Percentiles rank a stretch among this genome's conserved stretches.
Evolutionary conservation across 208 protist species (phyloP).

Genomic region (Leishmania martiniquensis): DNA sequence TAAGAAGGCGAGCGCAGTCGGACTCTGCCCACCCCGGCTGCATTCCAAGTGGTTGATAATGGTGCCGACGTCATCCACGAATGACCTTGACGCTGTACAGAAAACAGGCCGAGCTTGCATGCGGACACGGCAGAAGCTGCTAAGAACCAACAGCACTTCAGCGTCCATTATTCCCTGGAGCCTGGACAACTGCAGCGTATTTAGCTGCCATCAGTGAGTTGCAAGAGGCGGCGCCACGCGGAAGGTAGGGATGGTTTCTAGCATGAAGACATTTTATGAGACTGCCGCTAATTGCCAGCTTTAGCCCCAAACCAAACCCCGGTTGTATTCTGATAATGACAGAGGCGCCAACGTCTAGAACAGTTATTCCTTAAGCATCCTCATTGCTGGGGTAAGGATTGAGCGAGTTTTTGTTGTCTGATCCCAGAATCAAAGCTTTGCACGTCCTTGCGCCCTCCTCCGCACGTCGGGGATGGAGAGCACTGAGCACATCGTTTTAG

Average conservation of each 20-base stretch:
- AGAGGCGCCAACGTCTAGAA: not conserved
- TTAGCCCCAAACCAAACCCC: not conserved
- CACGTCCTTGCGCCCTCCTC: not conserved
- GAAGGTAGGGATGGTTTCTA: not conserved
- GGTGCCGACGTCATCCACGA: not conserved
- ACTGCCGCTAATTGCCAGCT: not conserved
- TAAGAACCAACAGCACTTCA: not conserved
- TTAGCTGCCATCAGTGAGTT: not conserved
- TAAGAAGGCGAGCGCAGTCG: not conserved
- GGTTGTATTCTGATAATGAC: not conserved
- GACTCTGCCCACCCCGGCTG: not conserved
- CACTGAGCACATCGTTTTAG: not conserved
- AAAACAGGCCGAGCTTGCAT: conserved; percentile 12
- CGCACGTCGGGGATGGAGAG: not conserved
- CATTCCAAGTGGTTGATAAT: not conserved
- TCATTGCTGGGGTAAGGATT: not conserved
- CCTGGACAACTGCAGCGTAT: not conserved
- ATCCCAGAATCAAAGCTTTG: not conserved
- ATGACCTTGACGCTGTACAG: not conserved
- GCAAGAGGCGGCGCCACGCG: not conserved
- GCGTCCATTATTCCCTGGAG: not conserved
- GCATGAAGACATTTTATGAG: not conserved
- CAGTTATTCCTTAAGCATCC: not conserved
- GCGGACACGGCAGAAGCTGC: conserved; percentile 11
- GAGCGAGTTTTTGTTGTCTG: not conserved